Percentiles rank a stretch among this genome's conserved stretches.
Evolutionary conservation across 2,329 filamentous ascomycete genomes (phyloP).

Genomic region (Cytospora chrysosperma): DNA sequence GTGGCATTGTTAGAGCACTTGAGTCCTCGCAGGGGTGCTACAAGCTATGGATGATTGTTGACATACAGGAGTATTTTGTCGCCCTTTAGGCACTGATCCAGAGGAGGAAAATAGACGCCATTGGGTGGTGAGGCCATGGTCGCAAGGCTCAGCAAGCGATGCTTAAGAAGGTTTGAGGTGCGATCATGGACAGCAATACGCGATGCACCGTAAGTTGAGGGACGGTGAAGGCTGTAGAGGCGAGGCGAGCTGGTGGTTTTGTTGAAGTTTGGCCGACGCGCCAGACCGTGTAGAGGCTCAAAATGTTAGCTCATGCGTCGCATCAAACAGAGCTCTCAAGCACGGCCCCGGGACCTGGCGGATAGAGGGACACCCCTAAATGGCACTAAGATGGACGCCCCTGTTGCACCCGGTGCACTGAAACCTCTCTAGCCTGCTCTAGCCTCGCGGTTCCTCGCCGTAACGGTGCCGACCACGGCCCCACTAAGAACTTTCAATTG

Average conservation of each 20-base stretch:
- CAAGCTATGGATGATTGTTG: background rate
- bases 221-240: background rate
- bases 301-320: conserved; percentile 13
- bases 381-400: background rate
- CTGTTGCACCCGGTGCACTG: background rate
- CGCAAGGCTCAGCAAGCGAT: conserved; percentile 48
- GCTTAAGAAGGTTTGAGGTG: conserved; percentile 12
- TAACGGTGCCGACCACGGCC: conserved; percentile 6
- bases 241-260: background rate
- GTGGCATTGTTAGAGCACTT: conserved; percentile 18
- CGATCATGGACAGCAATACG: conserved; percentile 23
- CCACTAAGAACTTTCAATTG: background rate
- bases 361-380: background rate
- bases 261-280: conserved; percentile 11
- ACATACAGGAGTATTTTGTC: conserved; percentile 77
- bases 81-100: conserved; percentile 82
- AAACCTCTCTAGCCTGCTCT: background rate
- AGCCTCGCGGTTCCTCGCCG: conserved; percentile 5
- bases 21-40: background rate
- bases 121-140: conserved; percentile 71
- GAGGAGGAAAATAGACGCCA: conserved; percentile 74
- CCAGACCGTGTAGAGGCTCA: conserved; percentile 16
- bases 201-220: conserved; percentile 18
- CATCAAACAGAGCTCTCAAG: background rate
- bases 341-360: background rate